These are phyloP conservation scores for Suillus plorans DNA, from an alignment of 768 basidiomycete species.

Conservation along the genomic window DNA sequence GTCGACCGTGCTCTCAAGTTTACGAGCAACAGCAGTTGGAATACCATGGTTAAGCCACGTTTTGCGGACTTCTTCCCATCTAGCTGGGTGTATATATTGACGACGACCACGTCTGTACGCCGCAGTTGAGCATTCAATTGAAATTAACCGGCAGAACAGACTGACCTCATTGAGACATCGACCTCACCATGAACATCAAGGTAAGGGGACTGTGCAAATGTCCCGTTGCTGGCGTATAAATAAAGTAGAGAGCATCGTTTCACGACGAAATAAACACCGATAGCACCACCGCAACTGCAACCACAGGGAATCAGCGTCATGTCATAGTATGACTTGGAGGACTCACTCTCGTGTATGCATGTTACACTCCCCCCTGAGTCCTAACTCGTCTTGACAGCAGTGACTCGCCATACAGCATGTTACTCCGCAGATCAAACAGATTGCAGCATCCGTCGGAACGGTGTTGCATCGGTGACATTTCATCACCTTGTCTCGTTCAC, in stretches of 20 bases:
- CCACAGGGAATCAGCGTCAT: conserved; percentile 3
- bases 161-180: conserved; percentile 87
- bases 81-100: conserved; percentile 79
- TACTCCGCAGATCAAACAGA: conserved; percentile 89
- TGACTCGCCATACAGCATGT: conserved; percentile 89
- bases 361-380: conserved; percentile 85
- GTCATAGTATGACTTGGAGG: conserved; percentile 5
- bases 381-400: conserved; percentile 68
- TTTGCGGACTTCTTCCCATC: conserved; percentile 91
- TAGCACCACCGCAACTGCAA: conserved; percentile 81
- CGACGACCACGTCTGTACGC: conserved; percentile 74
- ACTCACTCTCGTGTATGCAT: conserved; percentile 92
- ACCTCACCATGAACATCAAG: conserved; percentile 93
- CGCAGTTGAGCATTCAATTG: not conserved
- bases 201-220: conserved; percentile 86
- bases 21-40: conserved; percentile 86
- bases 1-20: conserved; percentile 83
- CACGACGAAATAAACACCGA: conserved; percentile 89
- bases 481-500: conserved; percentile 69
- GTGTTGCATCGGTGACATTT: conserved; percentile 76
- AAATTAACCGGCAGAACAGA: conserved; percentile 2
- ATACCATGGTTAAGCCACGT: conserved; percentile 90
- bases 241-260: conserved; percentile 91
- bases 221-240: conserved; percentile 86
- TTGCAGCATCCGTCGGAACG: conserved; percentile 80